A percentile compares a stretch with the other conserved stretches of the same genome.
phyloP scores from a whole-genome alignment of 805 yeast species.

The Komagataella ulmi region DNA sequence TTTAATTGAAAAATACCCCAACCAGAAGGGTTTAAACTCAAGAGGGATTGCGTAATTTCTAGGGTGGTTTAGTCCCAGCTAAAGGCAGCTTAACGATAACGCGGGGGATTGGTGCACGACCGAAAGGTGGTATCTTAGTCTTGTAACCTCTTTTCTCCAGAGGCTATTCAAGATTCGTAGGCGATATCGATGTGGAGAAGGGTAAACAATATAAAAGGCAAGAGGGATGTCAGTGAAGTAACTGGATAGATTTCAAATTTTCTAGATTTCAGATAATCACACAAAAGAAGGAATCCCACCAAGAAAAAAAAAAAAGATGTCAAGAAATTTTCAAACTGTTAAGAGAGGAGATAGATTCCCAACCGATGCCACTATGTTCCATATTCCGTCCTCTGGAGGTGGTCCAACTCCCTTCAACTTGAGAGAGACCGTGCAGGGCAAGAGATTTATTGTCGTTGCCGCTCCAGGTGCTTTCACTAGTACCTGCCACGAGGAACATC shows the following conservation, averaged over 20 bases:
- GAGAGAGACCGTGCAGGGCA: slow-evolving; percentile 13
- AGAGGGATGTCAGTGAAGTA: neutral
- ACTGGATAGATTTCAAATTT: neutral
- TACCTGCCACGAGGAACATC: slow-evolving; percentile 59
- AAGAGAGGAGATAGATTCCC: slow-evolving; percentile 22
- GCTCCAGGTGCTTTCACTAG: slow-evolving; percentile 89
- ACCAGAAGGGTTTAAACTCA: neutral
- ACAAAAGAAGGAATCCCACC: neutral
- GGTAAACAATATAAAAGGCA: neutral
- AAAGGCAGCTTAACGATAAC: neutral
- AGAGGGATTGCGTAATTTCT: neutral
- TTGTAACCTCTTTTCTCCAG: neutral
- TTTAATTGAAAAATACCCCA: neutral
- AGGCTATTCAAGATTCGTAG: neutral
- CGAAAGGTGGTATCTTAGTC: neutral
- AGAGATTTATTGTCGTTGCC: slow-evolving; percentile 55
- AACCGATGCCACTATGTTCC: slow-evolving; percentile 16
- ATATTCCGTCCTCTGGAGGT: slow-evolving; percentile 19
- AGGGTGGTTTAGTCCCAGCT: neutral
- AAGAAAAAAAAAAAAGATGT: neutral
- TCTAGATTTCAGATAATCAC: neutral
- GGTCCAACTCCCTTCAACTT: slow-evolving; percentile 23
- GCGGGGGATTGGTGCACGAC: neutral
- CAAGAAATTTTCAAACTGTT: slow-evolving; percentile 3
- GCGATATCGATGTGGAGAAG: neutral